These are phyloP conservation scores for Tuber calosporum DNA, from an alignment of 495 filamentous ascomycete species.

Conservation along the genomic window DNA sequence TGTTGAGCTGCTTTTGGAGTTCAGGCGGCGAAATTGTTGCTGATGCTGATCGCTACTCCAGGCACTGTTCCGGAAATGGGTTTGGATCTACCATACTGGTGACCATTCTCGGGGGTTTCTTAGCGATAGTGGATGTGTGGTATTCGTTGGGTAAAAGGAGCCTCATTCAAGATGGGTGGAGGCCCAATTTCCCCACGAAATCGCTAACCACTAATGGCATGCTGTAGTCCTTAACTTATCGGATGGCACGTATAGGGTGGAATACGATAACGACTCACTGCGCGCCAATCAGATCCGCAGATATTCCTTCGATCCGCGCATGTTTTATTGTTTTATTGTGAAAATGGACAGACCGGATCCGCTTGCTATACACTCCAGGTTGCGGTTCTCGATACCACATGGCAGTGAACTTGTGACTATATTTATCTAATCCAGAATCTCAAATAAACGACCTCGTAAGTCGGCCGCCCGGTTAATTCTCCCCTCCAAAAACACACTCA, in stretches of 20 bases:
- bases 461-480: not conserved
- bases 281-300: not conserved
- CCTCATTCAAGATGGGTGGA: not conserved
- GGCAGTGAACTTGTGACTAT: not conserved
- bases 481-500: slow-evolving; percentile 33
- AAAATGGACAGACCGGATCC: not conserved
- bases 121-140: not conserved
- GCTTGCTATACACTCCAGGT: not conserved
- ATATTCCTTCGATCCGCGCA: not conserved
- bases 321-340: not conserved
- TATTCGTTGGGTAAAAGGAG: not conserved
- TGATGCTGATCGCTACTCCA: not conserved
- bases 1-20: not conserved
- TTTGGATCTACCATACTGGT: not conserved
- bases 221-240: not conserved
- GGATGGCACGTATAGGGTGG: not conserved
- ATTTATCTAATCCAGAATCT: not conserved
- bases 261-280: not conserved
- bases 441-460: not conserved
- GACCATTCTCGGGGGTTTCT: not conserved
- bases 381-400: not conserved
- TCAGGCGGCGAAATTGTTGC: not conserved
- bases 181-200: not conserved
- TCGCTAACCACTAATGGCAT: not conserved
- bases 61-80: not conserved